A percentile compares a stretch with the other conserved stretches of the same genome.
phyloP scores from a whole-genome alignment of 345 rosid genomes.

The Geranium brycei region DNA sequence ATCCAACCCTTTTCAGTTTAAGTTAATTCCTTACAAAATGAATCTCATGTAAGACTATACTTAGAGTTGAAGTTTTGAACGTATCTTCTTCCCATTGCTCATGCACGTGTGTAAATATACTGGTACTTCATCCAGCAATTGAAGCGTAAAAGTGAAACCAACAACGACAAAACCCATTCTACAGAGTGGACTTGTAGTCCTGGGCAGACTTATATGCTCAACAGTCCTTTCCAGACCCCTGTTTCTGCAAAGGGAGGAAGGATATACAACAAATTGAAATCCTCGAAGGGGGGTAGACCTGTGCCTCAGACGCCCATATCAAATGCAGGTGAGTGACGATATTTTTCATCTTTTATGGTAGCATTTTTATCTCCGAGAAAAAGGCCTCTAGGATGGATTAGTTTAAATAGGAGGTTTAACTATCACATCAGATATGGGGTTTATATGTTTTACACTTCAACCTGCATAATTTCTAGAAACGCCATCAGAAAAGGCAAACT shows the following conservation, averaged over 20 bases:
- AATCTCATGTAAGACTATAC: not conserved
- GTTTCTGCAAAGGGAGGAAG: constrained; percentile 61
- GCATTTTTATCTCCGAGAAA: not conserved
- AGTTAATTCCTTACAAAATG: not conserved
- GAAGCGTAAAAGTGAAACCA: constrained; percentile 40
- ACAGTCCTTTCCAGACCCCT: constrained; percentile 59
- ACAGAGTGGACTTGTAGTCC: constrained; percentile 35
- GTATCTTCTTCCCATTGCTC: constrained; percentile 6
- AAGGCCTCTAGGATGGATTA: not conserved
- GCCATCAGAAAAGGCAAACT: constrained; percentile 7
- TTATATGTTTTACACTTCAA: not conserved
- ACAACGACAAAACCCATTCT: constrained; percentile 30
- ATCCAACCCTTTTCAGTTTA: not conserved
- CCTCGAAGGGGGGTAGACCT: constrained; percentile 42
- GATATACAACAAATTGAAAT: constrained; percentile 42
- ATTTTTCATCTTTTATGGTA: not conserved
- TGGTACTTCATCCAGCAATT: constrained; percentile 30
- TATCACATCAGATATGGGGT: not conserved
- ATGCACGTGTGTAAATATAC: constrained; percentile 6
- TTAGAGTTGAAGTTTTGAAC: not conserved
- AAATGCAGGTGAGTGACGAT: constrained; percentile 41
- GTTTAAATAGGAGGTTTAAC: not conserved
- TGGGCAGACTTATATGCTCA: constrained; percentile 26
- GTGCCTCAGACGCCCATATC: constrained; percentile 63
- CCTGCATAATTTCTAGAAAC: not conserved